Base-by-base conservation (phyloP, 192 early-diverging fungal species). In the Entophlyctis luteolus region DNA sequence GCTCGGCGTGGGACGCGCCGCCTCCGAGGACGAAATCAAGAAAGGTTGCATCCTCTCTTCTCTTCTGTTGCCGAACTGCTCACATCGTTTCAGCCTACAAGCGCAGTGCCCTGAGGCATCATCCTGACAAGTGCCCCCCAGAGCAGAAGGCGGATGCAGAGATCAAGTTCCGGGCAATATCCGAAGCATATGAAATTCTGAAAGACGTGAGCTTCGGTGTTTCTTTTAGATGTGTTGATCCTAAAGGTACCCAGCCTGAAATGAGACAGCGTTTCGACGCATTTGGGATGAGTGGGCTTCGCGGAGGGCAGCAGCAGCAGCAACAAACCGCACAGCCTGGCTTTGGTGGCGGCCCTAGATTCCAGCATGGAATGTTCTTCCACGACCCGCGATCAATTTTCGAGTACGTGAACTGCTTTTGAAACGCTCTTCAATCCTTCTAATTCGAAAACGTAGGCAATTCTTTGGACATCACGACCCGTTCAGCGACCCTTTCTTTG, bases 121-220 rank as follows among this genome's bases (percentile, higher is more conserved):
- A 70, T 33, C 68, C 68, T 1, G 68, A 70, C 59, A 70, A 70
- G 49, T n/a, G 33, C 22, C 14, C 37, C 34, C 38, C 67, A 2
- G 67, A 69, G 46, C 23, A 48, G 10, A 55, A 57, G 31, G 37
- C 12, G 33, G 16, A 45, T 31, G 67, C 67, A 20, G 68, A 62
- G 39, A 35, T 50, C 14, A 12, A 62, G 10, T 70, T 70, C 33
- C 39, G 58, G 23, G 20, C 29, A 12, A 57, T 70, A 5, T 59
- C 68, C 28, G 68, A 70, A 47, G 68, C 68, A 20, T 70, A 70
- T 34, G 58, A 70, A 36, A 57, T 70, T 16, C 55, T 70, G 58
- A 50, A 57, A 53, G 52, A 70, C 38, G 68, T 70, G 27, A 58
- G 65, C 27, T 36, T 57, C 8, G 14, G 6, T 45, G 0, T 14